Percentiles rank a stretch among this genome's conserved stretches.
phyloP scores from a whole-genome alignment of 2,329 filamentous ascomycete genomes.

The Aspergillus neotritici region DNA sequence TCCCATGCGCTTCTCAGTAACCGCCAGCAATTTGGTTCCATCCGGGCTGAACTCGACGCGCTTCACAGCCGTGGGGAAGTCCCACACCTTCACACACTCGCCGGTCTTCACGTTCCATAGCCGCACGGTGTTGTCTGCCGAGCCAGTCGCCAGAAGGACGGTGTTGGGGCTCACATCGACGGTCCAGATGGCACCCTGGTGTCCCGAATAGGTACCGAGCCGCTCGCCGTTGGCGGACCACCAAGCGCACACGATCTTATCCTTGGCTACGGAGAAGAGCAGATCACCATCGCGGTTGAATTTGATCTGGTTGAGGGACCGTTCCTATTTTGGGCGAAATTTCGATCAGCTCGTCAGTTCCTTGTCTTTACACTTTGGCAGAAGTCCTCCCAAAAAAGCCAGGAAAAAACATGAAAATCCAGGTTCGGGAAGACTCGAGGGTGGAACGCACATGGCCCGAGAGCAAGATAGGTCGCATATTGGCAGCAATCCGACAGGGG shows the following conservation, averaged over 20 bases:
- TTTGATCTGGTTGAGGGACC: constrained; percentile 91
- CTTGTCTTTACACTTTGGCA: background rate
- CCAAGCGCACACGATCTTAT: constrained; percentile 96
- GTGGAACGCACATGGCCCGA: constrained; percentile 69
- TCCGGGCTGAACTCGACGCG: constrained; percentile 96
- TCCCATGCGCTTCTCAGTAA: constrained; percentile 98
- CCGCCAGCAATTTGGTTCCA: constrained; percentile 80
- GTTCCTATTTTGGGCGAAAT: constrained; percentile 53
- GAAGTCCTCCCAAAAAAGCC: background rate
- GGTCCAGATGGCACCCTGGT: constrained; percentile 97
- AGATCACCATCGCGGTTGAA: constrained; percentile 95
- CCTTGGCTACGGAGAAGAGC: constrained; percentile 92
- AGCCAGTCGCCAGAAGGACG: constrained; percentile 86
- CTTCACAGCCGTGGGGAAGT: constrained; percentile 95
- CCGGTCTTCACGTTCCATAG: constrained; percentile 95
- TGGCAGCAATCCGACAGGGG: constrained; percentile 36
- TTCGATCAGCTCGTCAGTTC: constrained; percentile 14
- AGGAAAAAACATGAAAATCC: constrained; percentile 3
- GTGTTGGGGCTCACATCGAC: constrained; percentile 92
- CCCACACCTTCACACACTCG: constrained; percentile 92
- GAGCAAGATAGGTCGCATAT: constrained; percentile 93
- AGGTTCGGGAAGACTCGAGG: constrained; percentile 9
- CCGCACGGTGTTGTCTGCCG: constrained; percentile 96
- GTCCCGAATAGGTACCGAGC: constrained; percentile 91
- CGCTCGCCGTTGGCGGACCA: constrained; percentile 97